A percentile compares a stretch with the other conserved stretches of the same genome.
These are phyloP conservation scores for Dunaliella sp. DNA, from an alignment of 139 green algal species.

Conservation along the genomic window DNA sequence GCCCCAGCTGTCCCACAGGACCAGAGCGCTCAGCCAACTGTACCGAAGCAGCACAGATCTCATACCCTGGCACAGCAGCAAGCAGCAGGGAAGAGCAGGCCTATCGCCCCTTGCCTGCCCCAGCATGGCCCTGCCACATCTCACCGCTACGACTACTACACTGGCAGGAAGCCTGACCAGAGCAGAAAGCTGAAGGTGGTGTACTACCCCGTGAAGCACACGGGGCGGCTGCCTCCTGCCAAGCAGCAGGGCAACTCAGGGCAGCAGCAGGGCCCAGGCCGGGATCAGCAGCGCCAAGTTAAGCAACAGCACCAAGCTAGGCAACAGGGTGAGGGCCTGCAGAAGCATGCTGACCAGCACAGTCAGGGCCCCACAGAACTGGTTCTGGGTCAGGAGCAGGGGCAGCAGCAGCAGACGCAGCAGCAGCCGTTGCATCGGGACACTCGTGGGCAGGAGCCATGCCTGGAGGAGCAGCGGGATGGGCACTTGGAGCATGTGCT, in stretches of 20 bases:
- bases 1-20: too few relatives aligned
- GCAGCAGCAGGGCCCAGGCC: constrained; percentile 2
- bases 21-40: too few relatives aligned
- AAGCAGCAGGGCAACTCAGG: background rate
- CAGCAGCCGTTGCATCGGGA: background rate
- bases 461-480: too few relatives aligned
- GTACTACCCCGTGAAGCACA: background rate
- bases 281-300: background rate
- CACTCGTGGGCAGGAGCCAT: background rate
- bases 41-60: background rate
- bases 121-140: background rate
- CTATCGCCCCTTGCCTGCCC: background rate
- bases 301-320: background rate
- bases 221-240: background rate
- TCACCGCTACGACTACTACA: background rate
- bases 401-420: background rate
- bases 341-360: background rate
- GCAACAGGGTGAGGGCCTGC: too few relatives aligned
- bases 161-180: background rate
- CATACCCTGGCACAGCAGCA: background rate
- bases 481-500: background rate
- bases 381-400: too few relatives aligned
- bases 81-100: too few relatives aligned
- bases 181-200: background rate
- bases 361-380: too few relatives aligned